These are phyloP conservation scores for Stellera chamaejasme DNA, from an alignment of 345 rosid species.

Conservation along the genomic window DNA sequence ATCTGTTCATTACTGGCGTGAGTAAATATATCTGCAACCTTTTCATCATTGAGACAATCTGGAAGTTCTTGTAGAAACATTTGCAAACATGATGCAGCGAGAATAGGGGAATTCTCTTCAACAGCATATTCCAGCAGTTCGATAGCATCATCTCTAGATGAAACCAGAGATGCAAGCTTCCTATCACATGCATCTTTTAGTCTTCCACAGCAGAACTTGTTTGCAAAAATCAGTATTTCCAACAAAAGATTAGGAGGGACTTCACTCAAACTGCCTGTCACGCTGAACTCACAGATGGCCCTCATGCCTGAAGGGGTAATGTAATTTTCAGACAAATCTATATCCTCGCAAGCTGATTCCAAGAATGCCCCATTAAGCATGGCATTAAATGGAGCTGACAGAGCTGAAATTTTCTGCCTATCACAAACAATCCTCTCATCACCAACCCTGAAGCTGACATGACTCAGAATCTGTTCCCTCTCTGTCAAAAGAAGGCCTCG, in stretches of 20 bases:
- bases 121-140: conserved; percentile 91
- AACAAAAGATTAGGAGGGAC: conserved; percentile 53
- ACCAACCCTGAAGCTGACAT: conserved; percentile 61
- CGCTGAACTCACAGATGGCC: conserved; percentile 60
- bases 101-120: conserved; percentile 64
- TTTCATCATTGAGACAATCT: conserved; percentile 63
- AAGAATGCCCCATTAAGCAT: conserved; percentile 91
- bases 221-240: conserved; percentile 83
- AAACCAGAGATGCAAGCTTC: conserved; percentile 63
- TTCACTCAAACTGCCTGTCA: conserved; percentile 44
- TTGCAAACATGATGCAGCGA: conserved; percentile 89
- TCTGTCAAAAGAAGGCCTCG: conserved; percentile 27
- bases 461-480: conserved; percentile 21
- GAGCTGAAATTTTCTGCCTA: conserved; percentile 68
- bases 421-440: conserved; percentile 72
- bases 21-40: conserved; percentile 55
- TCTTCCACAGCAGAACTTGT: conserved; percentile 84
- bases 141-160: conserved; percentile 67
- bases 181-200: conserved; percentile 88
- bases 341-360: conserved; percentile 68
- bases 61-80: conserved; percentile 69
- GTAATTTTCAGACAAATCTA: conserved; percentile 83
- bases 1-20: conserved; percentile 45
- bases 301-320: conserved; percentile 65
- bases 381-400: conserved; percentile 81